Evolutionary conservation across 176 grass and related monocot species (phyloP).

Genomic region (Typha latifolia): DNA sequence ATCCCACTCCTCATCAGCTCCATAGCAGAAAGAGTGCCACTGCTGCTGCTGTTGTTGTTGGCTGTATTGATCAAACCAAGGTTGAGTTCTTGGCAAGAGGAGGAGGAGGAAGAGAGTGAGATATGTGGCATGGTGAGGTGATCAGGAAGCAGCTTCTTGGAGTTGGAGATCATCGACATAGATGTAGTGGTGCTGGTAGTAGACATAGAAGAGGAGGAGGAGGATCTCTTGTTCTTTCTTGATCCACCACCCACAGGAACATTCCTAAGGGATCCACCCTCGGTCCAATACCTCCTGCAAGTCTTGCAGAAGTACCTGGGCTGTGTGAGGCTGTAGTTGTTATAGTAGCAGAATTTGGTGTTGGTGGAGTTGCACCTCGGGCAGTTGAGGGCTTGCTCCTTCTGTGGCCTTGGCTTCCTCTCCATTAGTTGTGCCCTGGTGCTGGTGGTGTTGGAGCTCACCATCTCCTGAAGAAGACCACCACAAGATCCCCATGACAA

Average conservation of each 20-base stretch:
- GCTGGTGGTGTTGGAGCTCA: not conserved
- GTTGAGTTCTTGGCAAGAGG: conserved; percentile 21
- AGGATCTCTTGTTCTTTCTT: conserved; percentile 86
- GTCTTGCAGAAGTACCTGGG: conserved; percentile 99
- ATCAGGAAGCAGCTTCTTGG: not conserved
- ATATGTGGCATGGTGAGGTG: not conserved
- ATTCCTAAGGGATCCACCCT: conserved; percentile 82
- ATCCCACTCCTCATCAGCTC: not conserved
- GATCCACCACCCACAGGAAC: conserved; percentile 92
- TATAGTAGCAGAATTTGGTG: conserved; percentile 32
- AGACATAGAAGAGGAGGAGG: conserved; percentile 28
- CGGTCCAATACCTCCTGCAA: conserved; percentile 92
- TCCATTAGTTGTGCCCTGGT: conserved; percentile 1
- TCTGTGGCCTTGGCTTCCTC: conserved; percentile 47
- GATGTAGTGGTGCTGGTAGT: conserved; percentile 25
- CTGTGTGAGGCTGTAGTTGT: conserved; percentile 48
- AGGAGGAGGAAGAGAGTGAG: conserved; percentile 3
- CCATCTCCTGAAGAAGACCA: not conserved
- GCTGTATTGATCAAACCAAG: conserved; percentile 10
- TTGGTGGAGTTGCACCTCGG: conserved; percentile 80
- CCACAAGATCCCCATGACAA: not conserved
- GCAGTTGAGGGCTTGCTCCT: conserved; percentile 77
- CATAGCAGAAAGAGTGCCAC: not conserved
- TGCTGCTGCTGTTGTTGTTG: not conserved
- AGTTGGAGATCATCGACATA: not conserved